phyloP scores from a whole-genome alignment of 2,329 filamentous ascomycete species.

The Coleophoma crateriformis region DNA sequence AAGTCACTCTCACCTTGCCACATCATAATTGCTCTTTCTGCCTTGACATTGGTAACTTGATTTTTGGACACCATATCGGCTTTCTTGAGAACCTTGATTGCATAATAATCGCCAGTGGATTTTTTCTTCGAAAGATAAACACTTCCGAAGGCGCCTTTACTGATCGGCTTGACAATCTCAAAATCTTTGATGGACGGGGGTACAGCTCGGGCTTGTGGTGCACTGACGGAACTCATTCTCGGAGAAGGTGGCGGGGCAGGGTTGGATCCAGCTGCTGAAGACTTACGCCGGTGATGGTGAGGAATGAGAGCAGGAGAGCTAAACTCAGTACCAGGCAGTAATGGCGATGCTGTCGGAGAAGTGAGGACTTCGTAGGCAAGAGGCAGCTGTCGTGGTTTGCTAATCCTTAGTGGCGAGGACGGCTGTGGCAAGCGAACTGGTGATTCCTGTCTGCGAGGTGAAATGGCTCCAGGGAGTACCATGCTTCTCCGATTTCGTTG shows the following conservation, averaged over 20 bases:
- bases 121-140: slow-evolving; percentile 99
- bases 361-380: slow-evolving; percentile 59
- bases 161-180: slow-evolving; percentile 98
- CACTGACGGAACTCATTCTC: slow-evolving; percentile 67
- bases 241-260: slow-evolving; percentile 72
- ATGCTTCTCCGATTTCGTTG: slow-evolving; percentile 85
- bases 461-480: slow-evolving; percentile 72
- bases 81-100: slow-evolving; percentile 97
- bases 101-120: slow-evolving; percentile 95
- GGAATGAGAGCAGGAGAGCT: slow-evolving; percentile 63
- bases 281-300: slow-evolving; percentile 79
- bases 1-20: slow-evolving; percentile 99
- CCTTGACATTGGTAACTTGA: slow-evolving; percentile 98
- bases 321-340: slow-evolving; percentile 78
- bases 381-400: slow-evolving; percentile 66
- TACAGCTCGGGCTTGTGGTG: slow-evolving; percentile 79
- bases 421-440: slow-evolving; percentile 71
- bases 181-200: slow-evolving; percentile 98
- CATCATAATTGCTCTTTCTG: slow-evolving; percentile 99
- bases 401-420: slow-evolving; percentile 80
- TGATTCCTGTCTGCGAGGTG: slow-evolving; percentile 81
- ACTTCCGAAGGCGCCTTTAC: slow-evolving; percentile 96
- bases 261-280: slow-evolving; percentile 77
- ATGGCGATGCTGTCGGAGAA: slow-evolving; percentile 86
- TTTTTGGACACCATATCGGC: slow-evolving; percentile 99